A percentile compares a stretch with the other conserved stretches of the same genome.
These are phyloP conservation scores for Tolypocladium inflatum DNA, from an alignment of 2,329 filamentous ascomycete species.

Conservation along the genomic window DNA sequence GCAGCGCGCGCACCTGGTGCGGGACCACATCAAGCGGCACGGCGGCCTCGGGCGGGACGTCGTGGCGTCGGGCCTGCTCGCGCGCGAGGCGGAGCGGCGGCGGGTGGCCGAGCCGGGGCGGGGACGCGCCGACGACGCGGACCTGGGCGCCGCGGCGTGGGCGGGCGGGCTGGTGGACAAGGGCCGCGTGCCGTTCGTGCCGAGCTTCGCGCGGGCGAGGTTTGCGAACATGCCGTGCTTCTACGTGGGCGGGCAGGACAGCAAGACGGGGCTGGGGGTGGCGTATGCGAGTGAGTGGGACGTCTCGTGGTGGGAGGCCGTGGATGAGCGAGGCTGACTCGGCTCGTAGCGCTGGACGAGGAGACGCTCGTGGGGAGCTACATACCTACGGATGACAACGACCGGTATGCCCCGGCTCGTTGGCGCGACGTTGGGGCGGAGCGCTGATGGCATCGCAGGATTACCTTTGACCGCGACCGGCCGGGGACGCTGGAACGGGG, in stretches of 20 bases:
- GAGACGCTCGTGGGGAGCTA: slow-evolving; percentile 27
- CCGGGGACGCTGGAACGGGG: neutral
- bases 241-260: slow-evolving; percentile 28
- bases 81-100: slow-evolving; percentile 14
- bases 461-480: slow-evolving; percentile 4
- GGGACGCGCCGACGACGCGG: slow-evolving; percentile 12
- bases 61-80: slow-evolving; percentile 17
- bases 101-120: slow-evolving; percentile 9
- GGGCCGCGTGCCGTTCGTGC: slow-evolving; percentile 27
- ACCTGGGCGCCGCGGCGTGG: slow-evolving; percentile 25
- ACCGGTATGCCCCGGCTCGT: slow-evolving; percentile 20
- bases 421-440: neutral
- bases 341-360: slow-evolving; percentile 21
- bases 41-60: slow-evolving; percentile 20
- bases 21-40: slow-evolving; percentile 28
- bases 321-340: slow-evolving; percentile 1
- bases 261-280: slow-evolving; percentile 28
- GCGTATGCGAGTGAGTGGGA: slow-evolving; percentile 35
- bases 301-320: neutral
- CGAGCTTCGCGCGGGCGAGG: slow-evolving; percentile 14
- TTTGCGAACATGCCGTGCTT: slow-evolving; percentile 28
- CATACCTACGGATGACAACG: slow-evolving; percentile 32
- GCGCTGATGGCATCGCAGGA: slow-evolving; percentile 1
- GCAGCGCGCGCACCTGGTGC: slow-evolving; percentile 19
- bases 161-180: slow-evolving; percentile 27